phyloP scores from a whole-genome alignment of 257 asterid genomes.

The Voacanga thouarsii region DNA sequence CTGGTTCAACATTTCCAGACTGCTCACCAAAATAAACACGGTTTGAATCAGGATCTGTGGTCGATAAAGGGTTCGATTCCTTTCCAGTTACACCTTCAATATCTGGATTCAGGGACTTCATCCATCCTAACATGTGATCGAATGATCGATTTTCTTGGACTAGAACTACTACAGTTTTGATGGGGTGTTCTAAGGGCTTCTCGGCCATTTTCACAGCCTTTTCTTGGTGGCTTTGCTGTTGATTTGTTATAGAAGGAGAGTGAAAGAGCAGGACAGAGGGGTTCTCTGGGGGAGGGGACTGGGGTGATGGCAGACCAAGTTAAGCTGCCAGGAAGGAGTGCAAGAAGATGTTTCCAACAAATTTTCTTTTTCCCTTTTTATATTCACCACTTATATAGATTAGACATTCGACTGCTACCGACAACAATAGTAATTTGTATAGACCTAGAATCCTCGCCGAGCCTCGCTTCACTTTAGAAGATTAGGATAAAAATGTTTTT shows the following conservation, averaged over 20 bases:
- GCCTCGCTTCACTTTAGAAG: too few relatives aligned
- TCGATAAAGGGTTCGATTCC: slow-evolving; percentile 49
- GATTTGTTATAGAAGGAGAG: background rate
- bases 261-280: background rate
- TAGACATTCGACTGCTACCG: too few relatives aligned
- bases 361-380: too few relatives aligned
- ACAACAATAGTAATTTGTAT: too few relatives aligned
- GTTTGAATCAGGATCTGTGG: slow-evolving; percentile 28
- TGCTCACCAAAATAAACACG: slow-evolving; percentile 22
- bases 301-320: too few relatives aligned
- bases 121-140: slow-evolving; percentile 76
- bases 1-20: slow-evolving; percentile 43
- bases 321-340: too few relatives aligned
- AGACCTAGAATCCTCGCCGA: too few relatives aligned
- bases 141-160: slow-evolving; percentile 81
- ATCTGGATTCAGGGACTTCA: slow-evolving; percentile 54
- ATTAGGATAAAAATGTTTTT: too few relatives aligned
- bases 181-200: slow-evolving; percentile 29
- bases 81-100: slow-evolving; percentile 63
- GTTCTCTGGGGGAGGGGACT: background rate
- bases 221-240: background rate
- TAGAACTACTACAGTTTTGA: slow-evolving; percentile 61
- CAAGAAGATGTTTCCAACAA: too few relatives aligned
- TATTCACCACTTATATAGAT: too few relatives aligned
- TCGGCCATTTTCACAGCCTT: slow-evolving; percentile 10